Evolutionary conservation across 257 asterid genomes (phyloP), one percentile per base, ranked within the genome.

Genomic region (Eucommia ulmoides): DNA sequence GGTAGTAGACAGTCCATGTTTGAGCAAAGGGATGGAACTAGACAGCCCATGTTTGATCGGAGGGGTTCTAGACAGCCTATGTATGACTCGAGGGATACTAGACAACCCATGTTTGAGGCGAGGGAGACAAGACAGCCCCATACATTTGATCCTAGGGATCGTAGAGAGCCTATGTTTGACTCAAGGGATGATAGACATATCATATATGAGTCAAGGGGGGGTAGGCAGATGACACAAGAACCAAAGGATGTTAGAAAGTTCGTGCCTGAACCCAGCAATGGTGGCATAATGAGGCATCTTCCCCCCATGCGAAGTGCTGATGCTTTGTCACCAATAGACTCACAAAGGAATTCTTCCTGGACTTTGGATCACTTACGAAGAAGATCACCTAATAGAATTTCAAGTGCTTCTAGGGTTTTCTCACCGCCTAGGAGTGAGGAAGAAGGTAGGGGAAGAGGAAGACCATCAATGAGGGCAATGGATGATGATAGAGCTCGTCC

Each of bases 321-420:
- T 65, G 22, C 60, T 65, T 60, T 66, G 50, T 61, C 70, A 23
- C 71, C 67, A 55, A 42, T 65, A 65, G 83, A 74, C 33, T 53
- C 78, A 2, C 54, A 67, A 48, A 62, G 69, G 49, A 66, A 51
- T 68, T 73, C 94, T 65, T 88, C 94, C 0, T 82, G 92, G 98
- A 78, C 88, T 10, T 66, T 78, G 64, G 94, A 82, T 19, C 70
- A 72, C 42, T 71, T 89, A 59, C 68, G 94, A 74, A 75, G 64
- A 65, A 77, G 84, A 74, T 80, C 95, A 12, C 84, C 92, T 2
- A 88, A 72, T 54, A 80, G 73, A 23, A 61, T 66, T 61, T 52
- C 63, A 44, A 47, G 58, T 47, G 24, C 79, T 58, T 66, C 80
- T 53, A 68, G 92, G 63, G 84, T 70, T 55, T 49, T 57, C 48